Percentiles rank a stretch among this genome's conserved stretches.
phyloP scores from a whole-genome alignment of 2,329 filamentous ascomycete species.

The Cordyceps pruinosa region DNA sequence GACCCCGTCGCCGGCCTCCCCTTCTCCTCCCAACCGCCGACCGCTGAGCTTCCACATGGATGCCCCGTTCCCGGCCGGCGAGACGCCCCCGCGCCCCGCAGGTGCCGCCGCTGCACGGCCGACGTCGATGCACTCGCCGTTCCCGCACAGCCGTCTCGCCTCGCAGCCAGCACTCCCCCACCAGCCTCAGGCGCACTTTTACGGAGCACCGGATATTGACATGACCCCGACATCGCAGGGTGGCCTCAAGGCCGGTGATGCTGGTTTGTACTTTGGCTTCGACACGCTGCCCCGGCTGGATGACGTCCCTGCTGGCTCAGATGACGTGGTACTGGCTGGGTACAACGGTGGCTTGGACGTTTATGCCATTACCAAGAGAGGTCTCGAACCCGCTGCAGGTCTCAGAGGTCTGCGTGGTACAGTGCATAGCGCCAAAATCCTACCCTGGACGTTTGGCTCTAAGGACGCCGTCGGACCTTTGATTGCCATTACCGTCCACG shows the following conservation, averaged over 20 bases:
- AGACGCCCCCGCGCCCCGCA: constrained; percentile 32
- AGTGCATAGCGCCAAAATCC: constrained; percentile 74
- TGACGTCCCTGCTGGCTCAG: constrained; percentile 33
- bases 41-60: constrained; percentile 52
- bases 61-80: constrained; percentile 34
- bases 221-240: constrained; percentile 53
- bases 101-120: constrained; percentile 31
- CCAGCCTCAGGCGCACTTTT: constrained; percentile 70
- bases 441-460: constrained; percentile 59
- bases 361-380: constrained; percentile 64
- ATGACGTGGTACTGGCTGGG: constrained; percentile 68
- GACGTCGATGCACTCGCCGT: constrained; percentile 46
- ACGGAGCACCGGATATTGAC: constrained; percentile 67
- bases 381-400: constrained; percentile 60
- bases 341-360: constrained; percentile 76
- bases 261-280: constrained; percentile 74
- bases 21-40: constrained; percentile 34
- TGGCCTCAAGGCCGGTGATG: constrained; percentile 56
- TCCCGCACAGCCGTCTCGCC: constrained; percentile 37
- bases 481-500: constrained; percentile 73
- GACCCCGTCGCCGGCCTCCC: constrained; percentile 38
- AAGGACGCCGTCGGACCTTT: constrained; percentile 58
- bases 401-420: constrained; percentile 73
- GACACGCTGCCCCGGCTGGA: constrained; percentile 56
- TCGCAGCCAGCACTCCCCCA: constrained; percentile 63